These are phyloP conservation scores for Citrus hindsii DNA, from an alignment of 345 rosid species.

Conservation along the genomic window DNA sequence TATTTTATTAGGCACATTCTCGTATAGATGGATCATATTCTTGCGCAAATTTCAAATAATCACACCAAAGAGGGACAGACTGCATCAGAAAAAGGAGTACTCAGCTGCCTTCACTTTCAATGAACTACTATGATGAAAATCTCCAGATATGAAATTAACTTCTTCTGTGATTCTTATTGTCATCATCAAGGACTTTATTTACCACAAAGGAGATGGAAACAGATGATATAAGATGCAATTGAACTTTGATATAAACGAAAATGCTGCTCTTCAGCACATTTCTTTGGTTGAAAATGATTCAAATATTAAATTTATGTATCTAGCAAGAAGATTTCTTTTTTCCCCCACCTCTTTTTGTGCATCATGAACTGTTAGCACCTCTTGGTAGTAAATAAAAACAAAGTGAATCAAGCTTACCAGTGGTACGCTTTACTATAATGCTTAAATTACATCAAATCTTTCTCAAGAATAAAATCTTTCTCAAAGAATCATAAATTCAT, in stretches of 20 bases:
- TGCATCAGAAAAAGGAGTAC: conserved; percentile 31
- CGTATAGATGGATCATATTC: conserved; percentile 59
- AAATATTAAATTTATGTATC: too few relatives aligned
- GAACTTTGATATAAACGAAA: neutral
- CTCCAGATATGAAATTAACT: too few relatives aligned
- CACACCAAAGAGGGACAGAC: conserved; percentile 89
- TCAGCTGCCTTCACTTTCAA: neutral
- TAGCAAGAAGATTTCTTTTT: too few relatives aligned
- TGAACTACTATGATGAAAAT: neutral
- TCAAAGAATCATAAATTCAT: neutral
- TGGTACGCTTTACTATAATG: neutral
- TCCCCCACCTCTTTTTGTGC: too few relatives aligned
- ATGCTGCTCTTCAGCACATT: too few relatives aligned
- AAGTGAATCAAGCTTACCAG: neutral
- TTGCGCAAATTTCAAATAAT: conserved; percentile 65
- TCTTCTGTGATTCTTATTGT: too few relatives aligned
- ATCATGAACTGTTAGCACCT: too few relatives aligned
- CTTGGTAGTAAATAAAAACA: too few relatives aligned
- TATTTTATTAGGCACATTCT: conserved; percentile 14
- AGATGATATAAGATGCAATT: neutral
- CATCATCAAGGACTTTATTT: neutral
- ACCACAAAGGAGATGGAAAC: neutral
- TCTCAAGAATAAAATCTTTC: too few relatives aligned
- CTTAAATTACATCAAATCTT: neutral
- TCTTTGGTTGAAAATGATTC: too few relatives aligned